These are phyloP conservation scores for Boletus huronensis DNA, from an alignment of 768 basidiomycete genomes.

Conservation along the genomic window DNA sequence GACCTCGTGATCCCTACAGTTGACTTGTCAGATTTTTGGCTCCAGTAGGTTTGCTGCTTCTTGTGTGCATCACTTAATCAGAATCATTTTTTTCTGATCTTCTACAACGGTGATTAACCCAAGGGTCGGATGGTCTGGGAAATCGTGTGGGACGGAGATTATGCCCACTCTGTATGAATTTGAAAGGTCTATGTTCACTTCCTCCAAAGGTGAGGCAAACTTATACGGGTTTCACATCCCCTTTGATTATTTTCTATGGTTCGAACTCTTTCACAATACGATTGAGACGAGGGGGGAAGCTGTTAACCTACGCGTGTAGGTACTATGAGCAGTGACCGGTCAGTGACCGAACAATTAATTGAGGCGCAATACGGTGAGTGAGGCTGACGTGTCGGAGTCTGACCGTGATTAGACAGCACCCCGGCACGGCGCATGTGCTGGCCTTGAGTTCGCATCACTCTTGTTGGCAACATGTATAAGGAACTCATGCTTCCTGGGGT, in stretches of 20 bases:
- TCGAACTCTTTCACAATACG: not conserved
- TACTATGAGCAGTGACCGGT: not conserved
- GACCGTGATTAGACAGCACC: not conserved
- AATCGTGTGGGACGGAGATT: not conserved
- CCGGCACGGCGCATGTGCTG: no score
- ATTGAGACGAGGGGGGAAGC: not conserved
- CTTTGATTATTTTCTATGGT: constrained; percentile 1
- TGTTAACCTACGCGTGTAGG: no score
- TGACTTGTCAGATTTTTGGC: constrained; percentile 2
- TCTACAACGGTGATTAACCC: not conserved
- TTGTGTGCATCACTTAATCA: not conserved
- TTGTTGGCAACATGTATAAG: not conserved
- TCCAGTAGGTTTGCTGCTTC: not conserved
- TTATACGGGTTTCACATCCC: not conserved
- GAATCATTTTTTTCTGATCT: constrained; percentile 1
- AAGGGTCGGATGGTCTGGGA: not conserved
- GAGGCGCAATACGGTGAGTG: constrained; percentile 8
- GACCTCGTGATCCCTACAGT: not conserved
- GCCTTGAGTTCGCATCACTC: not conserved
- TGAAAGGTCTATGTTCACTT: not conserved
- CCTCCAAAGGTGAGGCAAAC: constrained; percentile 8
- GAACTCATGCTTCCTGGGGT: not conserved
- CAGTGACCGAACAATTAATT: not conserved
- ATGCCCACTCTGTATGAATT: not conserved
- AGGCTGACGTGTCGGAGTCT: not conserved